A percentile compares a stretch with the other conserved stretches of the same genome.
phyloP scores from a whole-genome alignment of 805 yeast genomes.

The Nakazawaea pomicola region DNA sequence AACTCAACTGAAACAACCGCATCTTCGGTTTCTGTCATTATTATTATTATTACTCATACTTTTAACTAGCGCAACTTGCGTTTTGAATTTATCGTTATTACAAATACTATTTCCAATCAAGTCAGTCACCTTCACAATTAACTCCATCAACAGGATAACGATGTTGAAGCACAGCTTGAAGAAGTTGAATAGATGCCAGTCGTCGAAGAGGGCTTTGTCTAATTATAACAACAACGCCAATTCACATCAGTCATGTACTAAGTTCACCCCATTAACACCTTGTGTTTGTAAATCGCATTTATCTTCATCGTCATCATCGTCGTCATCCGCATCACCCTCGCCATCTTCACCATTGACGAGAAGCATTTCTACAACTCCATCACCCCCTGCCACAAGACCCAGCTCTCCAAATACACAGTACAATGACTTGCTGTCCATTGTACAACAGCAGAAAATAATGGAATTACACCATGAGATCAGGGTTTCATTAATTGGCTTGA shows the following conservation, averaged over 20 bases:
- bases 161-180: constrained; percentile 3
- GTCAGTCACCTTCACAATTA: too few relatives aligned
- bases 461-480: constrained; percentile 43
- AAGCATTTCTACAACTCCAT: not conserved
- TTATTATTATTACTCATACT: too few relatives aligned
- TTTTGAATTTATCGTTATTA: too few relatives aligned
- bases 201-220: constrained; percentile 3
- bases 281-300: not conserved
- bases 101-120: too few relatives aligned
- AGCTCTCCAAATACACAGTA: not conserved
- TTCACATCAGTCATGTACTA: too few relatives aligned
- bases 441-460: constrained; percentile 4
- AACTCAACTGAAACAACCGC: too few relatives aligned
- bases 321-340: not conserved
- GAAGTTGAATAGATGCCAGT: constrained; percentile 1
- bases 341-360: not conserved
- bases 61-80: too few relatives aligned
- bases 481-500: constrained; percentile 52
- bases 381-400: not conserved
- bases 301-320: not conserved
- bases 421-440: not conserved
- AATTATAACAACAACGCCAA: constrained; percentile 6
- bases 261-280: not conserved
- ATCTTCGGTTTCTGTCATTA: too few relatives aligned
- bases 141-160: not conserved